Evolutionary conservation across 352 stramenopile genomes (phyloP).

Genomic region (Thraustotheca clavata): DNA sequence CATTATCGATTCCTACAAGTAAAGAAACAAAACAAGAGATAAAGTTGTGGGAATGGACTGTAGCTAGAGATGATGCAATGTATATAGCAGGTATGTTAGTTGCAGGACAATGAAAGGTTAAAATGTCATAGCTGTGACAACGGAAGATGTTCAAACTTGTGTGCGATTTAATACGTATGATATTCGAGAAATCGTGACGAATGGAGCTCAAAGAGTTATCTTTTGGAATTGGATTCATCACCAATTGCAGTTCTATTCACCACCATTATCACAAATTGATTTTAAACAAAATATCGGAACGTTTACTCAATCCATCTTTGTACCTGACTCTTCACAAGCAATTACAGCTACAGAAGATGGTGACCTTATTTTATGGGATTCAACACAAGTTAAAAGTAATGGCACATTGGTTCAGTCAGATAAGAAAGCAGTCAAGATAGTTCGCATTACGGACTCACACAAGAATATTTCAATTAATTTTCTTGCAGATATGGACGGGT

Average conservation of each 20-base stretch:
- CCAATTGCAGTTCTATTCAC: slow-evolving; percentile 74
- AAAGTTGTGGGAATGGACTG: slow-evolving; percentile 84
- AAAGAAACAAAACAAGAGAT: slow-evolving; percentile 65
- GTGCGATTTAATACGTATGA: slow-evolving; percentile 89
- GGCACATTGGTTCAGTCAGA: slow-evolving; percentile 31
- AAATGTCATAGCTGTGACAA: slow-evolving; percentile 36
- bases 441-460: slow-evolving; percentile 39
- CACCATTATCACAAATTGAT: slow-evolving; percentile 71
- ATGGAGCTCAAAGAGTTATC: slow-evolving; percentile 70
- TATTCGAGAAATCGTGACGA: slow-evolving; percentile 84
- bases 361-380: slow-evolving; percentile 85
- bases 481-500: slow-evolving; percentile 76
- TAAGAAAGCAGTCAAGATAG: slow-evolving; percentile 76
- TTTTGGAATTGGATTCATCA: slow-evolving; percentile 87
- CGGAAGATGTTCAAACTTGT: slow-evolving; percentile 59
- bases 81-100: slow-evolving; percentile 24
- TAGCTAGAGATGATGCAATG: slow-evolving; percentile 24
- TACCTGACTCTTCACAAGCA: slow-evolving; percentile 74
- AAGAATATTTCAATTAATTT: slow-evolving; percentile 35
- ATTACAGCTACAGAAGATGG: slow-evolving; percentile 82
- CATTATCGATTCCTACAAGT: slow-evolving; percentile 40
- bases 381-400: slow-evolving; percentile 30
- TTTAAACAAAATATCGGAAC: slow-evolving; percentile 71
- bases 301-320: slow-evolving; percentile 83
- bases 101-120: slow-evolving; percentile 27